Base-by-base conservation (phyloP, 345 rosid genomes). In the Aethionema arabicum region DNA sequence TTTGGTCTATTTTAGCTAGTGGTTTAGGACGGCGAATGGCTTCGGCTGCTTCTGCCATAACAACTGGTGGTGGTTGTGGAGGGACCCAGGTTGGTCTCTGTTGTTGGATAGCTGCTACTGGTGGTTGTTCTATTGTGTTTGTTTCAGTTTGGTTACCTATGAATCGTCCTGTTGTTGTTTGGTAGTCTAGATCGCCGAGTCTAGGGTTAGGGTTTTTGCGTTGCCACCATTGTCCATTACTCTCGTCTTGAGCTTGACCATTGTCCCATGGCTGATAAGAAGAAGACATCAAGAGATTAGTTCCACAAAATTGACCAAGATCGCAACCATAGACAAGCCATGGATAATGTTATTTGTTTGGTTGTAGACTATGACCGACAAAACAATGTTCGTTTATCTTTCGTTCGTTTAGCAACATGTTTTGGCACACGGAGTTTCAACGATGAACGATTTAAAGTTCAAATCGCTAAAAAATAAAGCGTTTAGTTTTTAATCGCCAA, bases 1-100 rank as follows among this genome's bases (percentile, higher is more conserved):
- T 63, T 61, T 77, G 84, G 72, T 92, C 98, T 60, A 70, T 81
- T 56, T 69, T 82, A 65, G 75, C 78, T 4, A 71, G 54, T 67
- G 76, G 72, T 74, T 87, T 90, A 7, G 96, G 96, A 41, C 87
- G 82, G 13, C 92, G 76, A 38, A 93, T 93, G 74, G 97, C 99
- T 79, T 93, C 96, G 7, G 88, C 99, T 59, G 97, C 97, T 78
- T 83, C 96, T 31, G 95, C 61, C 86, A 93, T 87, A 43, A 76
- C 96, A 56, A 93, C 87, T 59, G 97, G 96, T 8, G 97, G 99
- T 41, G 96, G 87, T 72, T 77, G 96, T 27, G 99, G 99, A 35
- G 97, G 99, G 66, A 87, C 96, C 97, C 97, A 93, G 31, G 83
- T 33, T 12, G 86, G 84, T 70, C 27, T 21, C 27, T 73, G 87